phyloP scores from a whole-genome alignment of 192 early-diverging fungal species.

The Umbelopsis ramanniana region DNA sequence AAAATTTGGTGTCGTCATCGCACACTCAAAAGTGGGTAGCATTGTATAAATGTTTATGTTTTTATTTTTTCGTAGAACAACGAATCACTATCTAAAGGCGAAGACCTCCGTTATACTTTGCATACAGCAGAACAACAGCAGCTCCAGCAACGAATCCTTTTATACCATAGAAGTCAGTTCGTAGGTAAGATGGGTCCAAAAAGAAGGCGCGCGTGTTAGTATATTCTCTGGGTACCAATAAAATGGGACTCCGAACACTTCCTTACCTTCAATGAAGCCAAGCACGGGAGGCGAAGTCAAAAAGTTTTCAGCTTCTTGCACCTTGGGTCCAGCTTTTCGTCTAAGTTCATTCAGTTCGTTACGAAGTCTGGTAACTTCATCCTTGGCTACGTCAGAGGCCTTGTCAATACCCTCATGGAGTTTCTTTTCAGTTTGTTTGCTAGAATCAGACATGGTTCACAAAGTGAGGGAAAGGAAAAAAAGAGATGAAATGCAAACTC shows the following conservation, averaged over 20 bases:
- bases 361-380: constrained; percentile 22
- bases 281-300: constrained; percentile 10
- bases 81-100: constrained; percentile 1
- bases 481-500: neutral
- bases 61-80: neutral
- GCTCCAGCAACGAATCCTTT: constrained; percentile 22
- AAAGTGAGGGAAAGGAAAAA: constrained; percentile 18
- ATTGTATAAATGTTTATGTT: neutral
- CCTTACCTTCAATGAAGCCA: constrained; percentile 24
- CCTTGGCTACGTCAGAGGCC: constrained; percentile 6
- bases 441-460: neutral
- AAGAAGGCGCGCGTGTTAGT: neutral
- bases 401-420: constrained; percentile 22
- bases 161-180: neutral
- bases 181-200: too few relatives aligned
- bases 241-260: neutral
- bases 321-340: constrained; percentile 20
- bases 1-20: constrained; percentile 19
- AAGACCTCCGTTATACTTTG: constrained; percentile 22
- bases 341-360: constrained; percentile 15
- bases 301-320: constrained; percentile 18
- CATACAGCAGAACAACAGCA: constrained; percentile 16
- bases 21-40: neutral
- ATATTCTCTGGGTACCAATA: neutral
- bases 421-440: constrained; percentile 17